Evolutionary conservation across 1,139 yeast species (phyloP).

Genomic region (Pneumocystis carinii): DNA sequence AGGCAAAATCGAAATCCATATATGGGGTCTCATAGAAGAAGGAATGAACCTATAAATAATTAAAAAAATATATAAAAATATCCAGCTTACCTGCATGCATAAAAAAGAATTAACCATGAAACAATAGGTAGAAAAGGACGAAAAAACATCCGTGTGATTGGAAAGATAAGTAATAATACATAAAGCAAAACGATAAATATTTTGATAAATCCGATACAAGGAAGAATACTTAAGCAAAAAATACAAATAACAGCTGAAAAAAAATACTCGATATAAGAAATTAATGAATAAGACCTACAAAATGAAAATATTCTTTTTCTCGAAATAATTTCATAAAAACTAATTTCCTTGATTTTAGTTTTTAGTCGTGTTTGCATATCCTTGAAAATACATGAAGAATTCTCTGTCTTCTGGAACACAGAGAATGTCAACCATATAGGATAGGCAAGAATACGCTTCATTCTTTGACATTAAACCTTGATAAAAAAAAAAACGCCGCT

Average conservation of each 20-base stretch:
- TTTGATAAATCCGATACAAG: constrained; percentile 39
- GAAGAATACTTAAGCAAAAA: constrained; percentile 37
- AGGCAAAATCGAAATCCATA: constrained; percentile 79
- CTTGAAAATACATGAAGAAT: background rate
- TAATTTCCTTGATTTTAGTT: background rate
- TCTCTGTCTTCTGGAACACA: background rate
- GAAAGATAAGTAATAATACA: constrained; percentile 38
- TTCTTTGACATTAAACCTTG: background rate
- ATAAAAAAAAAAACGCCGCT: background rate
- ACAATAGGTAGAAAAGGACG: constrained; percentile 72
- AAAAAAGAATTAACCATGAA: constrained; percentile 77
- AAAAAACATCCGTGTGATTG: constrained; percentile 74
- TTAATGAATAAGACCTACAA: background rate
- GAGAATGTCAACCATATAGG: background rate
- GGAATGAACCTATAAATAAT: constrained; percentile 53
- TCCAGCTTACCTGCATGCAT: constrained; percentile 27
- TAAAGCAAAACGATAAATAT: constrained; percentile 27
- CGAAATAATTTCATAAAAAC: background rate
- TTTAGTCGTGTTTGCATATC: background rate
- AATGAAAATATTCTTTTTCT: background rate
- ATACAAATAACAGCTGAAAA: constrained; percentile 29
- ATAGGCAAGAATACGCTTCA: background rate
- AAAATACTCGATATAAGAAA: constrained; percentile 21
- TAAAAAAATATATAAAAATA: background rate
- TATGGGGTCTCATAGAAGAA: constrained; percentile 67